A percentile compares a stretch with the other conserved stretches of the same genome.
Evolutionary conservation across 768 basidiomycete species (phyloP).

Genomic region (Tulasnella sp.): DNA sequence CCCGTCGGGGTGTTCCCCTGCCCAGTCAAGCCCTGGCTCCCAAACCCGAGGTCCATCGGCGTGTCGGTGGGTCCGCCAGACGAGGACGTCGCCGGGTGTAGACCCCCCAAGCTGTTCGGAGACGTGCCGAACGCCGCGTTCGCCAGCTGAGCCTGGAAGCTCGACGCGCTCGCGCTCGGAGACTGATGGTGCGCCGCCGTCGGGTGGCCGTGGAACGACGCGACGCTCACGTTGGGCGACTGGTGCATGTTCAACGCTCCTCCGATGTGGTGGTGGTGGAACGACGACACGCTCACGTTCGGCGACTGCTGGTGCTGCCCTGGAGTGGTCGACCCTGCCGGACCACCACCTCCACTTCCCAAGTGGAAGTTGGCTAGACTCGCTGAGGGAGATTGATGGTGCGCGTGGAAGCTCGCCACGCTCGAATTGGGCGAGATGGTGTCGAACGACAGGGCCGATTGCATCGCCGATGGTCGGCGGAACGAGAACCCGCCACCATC

Average conservation of each 20-base stretch:
- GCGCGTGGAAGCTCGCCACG: constrained; percentile 25
- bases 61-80: neutral
- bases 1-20: constrained; percentile 17
- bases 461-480: constrained; percentile 22
- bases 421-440: constrained; percentile 22
- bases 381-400: constrained; percentile 18
- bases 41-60: constrained; percentile 8
- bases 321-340: neutral
- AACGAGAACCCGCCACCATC: neutral
- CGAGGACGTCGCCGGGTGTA: neutral
- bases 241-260: neutral
- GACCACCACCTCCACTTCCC: neutral
- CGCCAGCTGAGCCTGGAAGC: constrained; percentile 2
- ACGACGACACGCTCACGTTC: constrained; percentile 18
- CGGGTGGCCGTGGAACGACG: constrained; percentile 19
- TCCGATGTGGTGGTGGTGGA: constrained; percentile 10
- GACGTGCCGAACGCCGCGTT: neutral
- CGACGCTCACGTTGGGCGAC: constrained; percentile 25
- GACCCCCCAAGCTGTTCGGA: neutral
- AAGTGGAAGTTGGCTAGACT: constrained; percentile 22
- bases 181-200: neutral
- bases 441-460: constrained; percentile 19
- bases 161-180: constrained; percentile 22
- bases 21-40: neutral
- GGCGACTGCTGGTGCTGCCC: neutral